These are phyloP conservation scores for Pseudogymnoascus sp. DNA, from an alignment of 2,329 filamentous ascomycete species.

Conservation along the genomic window DNA sequence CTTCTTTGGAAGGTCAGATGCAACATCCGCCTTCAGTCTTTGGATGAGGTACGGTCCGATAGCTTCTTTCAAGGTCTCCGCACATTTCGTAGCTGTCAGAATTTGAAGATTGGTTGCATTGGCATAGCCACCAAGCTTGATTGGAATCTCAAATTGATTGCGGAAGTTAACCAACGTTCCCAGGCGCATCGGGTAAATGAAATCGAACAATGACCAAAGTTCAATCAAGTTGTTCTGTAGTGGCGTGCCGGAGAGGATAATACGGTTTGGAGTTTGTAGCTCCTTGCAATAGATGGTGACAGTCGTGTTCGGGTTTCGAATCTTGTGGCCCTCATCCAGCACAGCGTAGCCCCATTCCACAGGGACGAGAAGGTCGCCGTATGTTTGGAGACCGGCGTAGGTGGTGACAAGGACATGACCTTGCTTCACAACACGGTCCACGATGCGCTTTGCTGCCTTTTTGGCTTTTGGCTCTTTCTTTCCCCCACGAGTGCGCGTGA, in stretches of 20 bases:
- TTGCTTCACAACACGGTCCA: slow-evolving; percentile 72
- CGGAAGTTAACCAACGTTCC: slow-evolving; percentile 88
- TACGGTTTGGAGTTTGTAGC: slow-evolving; percentile 77
- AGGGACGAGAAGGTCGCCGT: slow-evolving; percentile 72
- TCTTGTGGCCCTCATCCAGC: slow-evolving; percentile 95
- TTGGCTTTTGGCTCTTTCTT: slow-evolving; percentile 47
- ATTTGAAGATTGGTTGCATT: slow-evolving; percentile 93
- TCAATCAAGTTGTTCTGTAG: slow-evolving; percentile 97
- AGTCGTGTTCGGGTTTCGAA: slow-evolving; percentile 89
- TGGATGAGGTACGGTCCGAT: slow-evolving; percentile 92
- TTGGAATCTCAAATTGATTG: slow-evolving; percentile 87
- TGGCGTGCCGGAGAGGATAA: slow-evolving; percentile 92
- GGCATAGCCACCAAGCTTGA: slow-evolving; percentile 86
- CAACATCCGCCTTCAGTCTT: slow-evolving; percentile 87
- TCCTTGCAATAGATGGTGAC: slow-evolving; percentile 96
- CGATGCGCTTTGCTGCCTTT: slow-evolving; percentile 69
- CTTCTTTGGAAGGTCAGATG: slow-evolving; percentile 88
- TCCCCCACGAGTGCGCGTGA: slow-evolving; percentile 36
- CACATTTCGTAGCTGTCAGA: slow-evolving; percentile 89
- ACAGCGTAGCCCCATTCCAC: slow-evolving; percentile 91
- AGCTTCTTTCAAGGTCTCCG: slow-evolving; percentile 85
- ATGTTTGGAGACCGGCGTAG: slow-evolving; percentile 91
- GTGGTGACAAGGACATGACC: slow-evolving; percentile 94
- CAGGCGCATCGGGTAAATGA: slow-evolving; percentile 91
- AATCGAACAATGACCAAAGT: slow-evolving; percentile 96